A percentile compares a stretch with the other conserved stretches of the same genome.
Evolutionary conservation across 495 filamentous ascomycete species (phyloP).

Genomic region (Hyaloscypha bicolor): DNA sequence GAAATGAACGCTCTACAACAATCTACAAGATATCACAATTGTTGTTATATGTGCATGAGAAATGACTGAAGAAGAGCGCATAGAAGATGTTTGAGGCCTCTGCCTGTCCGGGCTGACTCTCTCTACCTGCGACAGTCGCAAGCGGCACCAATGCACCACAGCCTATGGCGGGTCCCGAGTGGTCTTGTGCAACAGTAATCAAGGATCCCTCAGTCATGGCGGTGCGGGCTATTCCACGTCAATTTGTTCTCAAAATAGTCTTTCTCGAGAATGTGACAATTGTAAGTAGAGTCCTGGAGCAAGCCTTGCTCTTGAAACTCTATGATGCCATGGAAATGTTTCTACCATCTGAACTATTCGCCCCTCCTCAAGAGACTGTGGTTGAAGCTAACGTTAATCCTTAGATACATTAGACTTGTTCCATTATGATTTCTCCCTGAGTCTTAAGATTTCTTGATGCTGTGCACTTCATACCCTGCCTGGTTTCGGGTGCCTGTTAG

Average conservation of each 20-base stretch:
- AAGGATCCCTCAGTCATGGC: background rate
- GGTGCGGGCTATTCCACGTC: background rate
- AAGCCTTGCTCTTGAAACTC: too few species aligned
- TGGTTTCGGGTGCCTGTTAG: too few species aligned
- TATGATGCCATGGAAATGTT: too few species aligned
- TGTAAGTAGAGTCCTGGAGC: too few species aligned
- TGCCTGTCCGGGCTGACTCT: background rate
- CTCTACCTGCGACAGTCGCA: background rate
- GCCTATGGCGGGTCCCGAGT: background rate
- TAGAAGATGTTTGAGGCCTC: background rate
- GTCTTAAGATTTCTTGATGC: too few species aligned
- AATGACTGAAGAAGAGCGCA: background rate
- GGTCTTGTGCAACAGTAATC: background rate
- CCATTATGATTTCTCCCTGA: too few species aligned
- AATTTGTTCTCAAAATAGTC: background rate
- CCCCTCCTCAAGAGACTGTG: too few species aligned
- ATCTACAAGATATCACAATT: background rate
- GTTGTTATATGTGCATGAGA: background rate
- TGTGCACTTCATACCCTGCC: too few species aligned
- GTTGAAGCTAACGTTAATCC: too few species aligned
- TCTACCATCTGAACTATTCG: too few species aligned
- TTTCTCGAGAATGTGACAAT: background rate
- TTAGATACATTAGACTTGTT: too few species aligned
- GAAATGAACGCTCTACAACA: background rate
- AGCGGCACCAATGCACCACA: background rate